Evolutionary conservation across 75 land plant species (phyloP), one percentile per base, ranked within the genome.

Genomic region (Pinus albicaulis): DNA sequence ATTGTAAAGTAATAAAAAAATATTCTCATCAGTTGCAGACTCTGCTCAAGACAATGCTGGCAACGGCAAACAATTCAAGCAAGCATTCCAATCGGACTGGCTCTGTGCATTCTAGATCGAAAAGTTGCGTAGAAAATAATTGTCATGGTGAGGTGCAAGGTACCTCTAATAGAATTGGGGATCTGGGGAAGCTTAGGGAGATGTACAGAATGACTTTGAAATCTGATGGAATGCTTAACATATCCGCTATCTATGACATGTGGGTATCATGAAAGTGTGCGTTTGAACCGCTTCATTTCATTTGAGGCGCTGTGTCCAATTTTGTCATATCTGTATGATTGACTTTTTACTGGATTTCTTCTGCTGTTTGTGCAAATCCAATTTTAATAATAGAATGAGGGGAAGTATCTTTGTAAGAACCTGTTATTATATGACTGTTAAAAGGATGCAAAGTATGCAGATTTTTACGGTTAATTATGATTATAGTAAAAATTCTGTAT

Each of bases 151-250:
- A 82, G 55, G 72, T 76, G 52, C 82, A 65, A 19, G 55, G 62
- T 13, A 13, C 80, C 48, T 48, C 74, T 2, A 83, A 55, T 44
- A 85, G 72, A 72, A 82, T 76, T 17, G 81, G 53, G 61, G 93
- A 92, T 72, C 76, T 81, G 61, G 75, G 22, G 59, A 95, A 89
- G 74, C 84, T 98, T 25, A 89, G 77, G 56, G 88, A 86, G 80
- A 87, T 98, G 77, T 98, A 98, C 71, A 76, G 93, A 56, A 86
- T 85, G 72, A 82, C 94, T 23, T 78, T 98, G 80, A 86, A 80
- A 77, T 87, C 90, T 8, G 62, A 78, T n/a, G 83, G 73, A 38
- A 61, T 86, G 34, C 79, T 58, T 19, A 82, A 94, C 77, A 80
- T 96, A 60, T 81, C 82, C 71, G 76, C 59, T 3, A 89, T 96